phyloP scores from a whole-genome alignment of 371 early-diverging fungal genomes.

The Apophysomyces elegans region DNA sequence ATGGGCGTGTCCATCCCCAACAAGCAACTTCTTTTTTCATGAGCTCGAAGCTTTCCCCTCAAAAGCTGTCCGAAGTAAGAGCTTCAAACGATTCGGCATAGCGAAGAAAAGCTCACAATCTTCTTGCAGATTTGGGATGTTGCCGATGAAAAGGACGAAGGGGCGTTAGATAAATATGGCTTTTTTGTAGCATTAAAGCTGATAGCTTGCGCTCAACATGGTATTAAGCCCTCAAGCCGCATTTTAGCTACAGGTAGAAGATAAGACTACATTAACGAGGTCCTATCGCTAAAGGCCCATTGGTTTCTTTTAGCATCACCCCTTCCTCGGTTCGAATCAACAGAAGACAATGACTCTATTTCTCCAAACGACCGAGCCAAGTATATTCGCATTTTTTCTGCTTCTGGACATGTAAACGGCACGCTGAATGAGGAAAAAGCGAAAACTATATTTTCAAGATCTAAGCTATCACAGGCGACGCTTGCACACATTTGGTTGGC shows the following conservation, averaged over 20 bases:
- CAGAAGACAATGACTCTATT: neutral
- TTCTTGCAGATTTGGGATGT: constrained; percentile 77
- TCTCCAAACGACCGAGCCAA: constrained; percentile 16
- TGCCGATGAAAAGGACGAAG: constrained; percentile 78
- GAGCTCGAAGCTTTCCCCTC: neutral
- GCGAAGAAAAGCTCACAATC: neutral
- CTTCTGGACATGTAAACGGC: constrained; percentile 14
- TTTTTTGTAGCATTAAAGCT: constrained; percentile 86
- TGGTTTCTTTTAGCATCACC: neutral
- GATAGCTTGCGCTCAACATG: constrained; percentile 86
- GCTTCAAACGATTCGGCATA: neutral
- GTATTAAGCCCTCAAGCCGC: constrained; percentile 40
- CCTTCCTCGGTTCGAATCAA: neutral
- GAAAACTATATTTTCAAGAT: constrained; percentile 16
- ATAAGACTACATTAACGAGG: neutral
- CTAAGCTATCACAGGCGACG: constrained; percentile 13
- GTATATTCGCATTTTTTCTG: constrained; percentile 19
- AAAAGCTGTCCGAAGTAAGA: constrained; percentile 64
- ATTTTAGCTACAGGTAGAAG: constrained; percentile 32
- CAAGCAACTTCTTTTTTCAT: neutral
- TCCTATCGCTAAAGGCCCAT: too few relatives aligned
- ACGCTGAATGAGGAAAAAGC: constrained; percentile 15
- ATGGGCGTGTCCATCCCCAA: neutral
- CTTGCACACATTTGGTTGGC: constrained; percentile 20
- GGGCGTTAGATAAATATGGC: constrained; percentile 69